Base-by-base conservation (phyloP, 2,329 filamentous ascomycete genomes). In the Ophiostoma pallidulum region DNA sequence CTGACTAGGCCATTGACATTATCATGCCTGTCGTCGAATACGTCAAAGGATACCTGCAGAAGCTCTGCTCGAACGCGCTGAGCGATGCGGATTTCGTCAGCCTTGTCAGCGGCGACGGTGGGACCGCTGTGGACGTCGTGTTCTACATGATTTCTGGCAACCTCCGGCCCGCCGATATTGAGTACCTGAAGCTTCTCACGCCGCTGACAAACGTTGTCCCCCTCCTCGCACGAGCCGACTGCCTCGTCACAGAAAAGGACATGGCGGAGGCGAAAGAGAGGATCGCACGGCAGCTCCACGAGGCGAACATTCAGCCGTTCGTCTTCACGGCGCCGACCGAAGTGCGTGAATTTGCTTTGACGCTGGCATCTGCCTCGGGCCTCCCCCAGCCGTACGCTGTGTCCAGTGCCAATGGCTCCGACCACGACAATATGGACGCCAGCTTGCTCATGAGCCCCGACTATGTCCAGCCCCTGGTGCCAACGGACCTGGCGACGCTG, bases 391-490 rank as follows among this genome's bases (percentile, higher is more conserved):
- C 82, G 3, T 94, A 86, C 59, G 80, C 86, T 1, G 74, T 95
- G 18, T 96, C 91, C 1, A 92, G 85, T 18, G 77, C 77, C 12
- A 71, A 77, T 20, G 78, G 75, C 1, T 76, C 77, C 19, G 88
- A 96, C 57, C 69, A 80, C 51, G 87, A 95, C 33, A 80, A 75
- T 37, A 94, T 97, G 82, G 91, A 97, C 62, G 91, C 90, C 16
- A 95, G 88, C 58, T 71, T 94, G 0, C 74, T 97, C 16, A 97
- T 97, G 91, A 89, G 82, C 48, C 83, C 90, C 1, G 86, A 92
- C 58, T 97, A 96, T 60, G 71, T 92, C 13, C 83, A 87, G 52
- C 91, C 91, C 1, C 71, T 96, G 4, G 66, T 86, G 3, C 66
- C 77, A 0, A 92, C 88, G 8, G 90, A 97, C 36, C 75, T 97